Evolutionary conservation across 176 grass and related monocot species (phyloP), one percentile per base, ranked within the genome.

Genomic region (Eremochloa ophiuroides): DNA sequence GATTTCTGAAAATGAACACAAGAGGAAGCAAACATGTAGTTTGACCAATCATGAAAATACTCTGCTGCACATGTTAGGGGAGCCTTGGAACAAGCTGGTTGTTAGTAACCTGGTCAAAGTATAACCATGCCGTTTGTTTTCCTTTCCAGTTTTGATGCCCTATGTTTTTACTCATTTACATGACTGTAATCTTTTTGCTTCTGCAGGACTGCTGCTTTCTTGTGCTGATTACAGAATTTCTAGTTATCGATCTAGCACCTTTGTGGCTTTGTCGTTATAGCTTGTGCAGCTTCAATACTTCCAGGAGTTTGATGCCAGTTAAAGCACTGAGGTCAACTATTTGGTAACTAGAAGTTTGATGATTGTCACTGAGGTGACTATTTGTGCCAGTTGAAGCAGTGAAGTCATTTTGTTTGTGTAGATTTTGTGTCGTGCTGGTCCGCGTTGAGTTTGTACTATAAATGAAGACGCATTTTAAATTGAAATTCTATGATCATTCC

Each of bases 201-300:
- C 62, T 66, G 28, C 77, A 79, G 77, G 77, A 79, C 29, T 68
- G 13, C 62, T 39, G 17, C 29, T 74, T 74, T 74, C 10, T 30
- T 53, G 20, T 53, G 62, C 62, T 10, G 41, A 35, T 30, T 25
- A 12, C 8, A 26, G 29, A 51, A 37, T 43, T 66, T 46, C 23
- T 51, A 34, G 29, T 4, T 2, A 58, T 38, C 22, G 11, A 25
- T 37, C 30, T 47, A 33, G 20, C 37, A 38, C n/a, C n/a, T 29
- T 68, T 8, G 1, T 14, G 3, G 18, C 6, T 29, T 71, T 8
- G 1, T 31, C 4, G 20, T 26, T 47, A 13, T 37, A 51, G 4
- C 2, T 3, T 50, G 43, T 14, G 13, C 42, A 25, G 42, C 28
- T 46, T 7, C 28, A 50, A 23, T 35, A 61, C 35, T 35, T 22